Percentiles rank a stretch among this genome's conserved stretches.
phyloP scores from a whole-genome alignment of 1,139 yeast genomes.

The Blastobotrys proliferans region DNA sequence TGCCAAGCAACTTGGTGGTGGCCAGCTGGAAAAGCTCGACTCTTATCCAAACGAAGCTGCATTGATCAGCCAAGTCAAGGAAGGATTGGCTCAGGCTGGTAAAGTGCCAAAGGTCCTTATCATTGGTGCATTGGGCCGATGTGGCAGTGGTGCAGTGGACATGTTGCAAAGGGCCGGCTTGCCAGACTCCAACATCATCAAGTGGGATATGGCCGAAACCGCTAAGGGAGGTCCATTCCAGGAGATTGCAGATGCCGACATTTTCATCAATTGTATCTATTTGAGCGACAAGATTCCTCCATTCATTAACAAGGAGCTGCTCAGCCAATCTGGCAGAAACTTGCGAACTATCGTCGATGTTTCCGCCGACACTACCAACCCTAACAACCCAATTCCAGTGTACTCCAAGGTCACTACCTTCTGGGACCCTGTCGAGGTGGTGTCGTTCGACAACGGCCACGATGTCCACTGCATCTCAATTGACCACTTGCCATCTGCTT shows the following conservation, averaged over 20 bases:
- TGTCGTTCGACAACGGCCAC: conserved; percentile 71
- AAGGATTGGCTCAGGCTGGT: conserved; percentile 50
- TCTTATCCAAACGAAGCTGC: conserved; percentile 80
- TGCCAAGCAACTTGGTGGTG: conserved; percentile 83
- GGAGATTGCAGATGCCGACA: conserved; percentile 82
- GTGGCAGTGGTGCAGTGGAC: conserved; percentile 97
- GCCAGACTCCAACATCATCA: conserved; percentile 74
- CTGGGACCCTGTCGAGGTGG: conserved; percentile 82
- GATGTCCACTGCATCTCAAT: conserved; percentile 83
- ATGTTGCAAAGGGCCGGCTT: conserved; percentile 78
- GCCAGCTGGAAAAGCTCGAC: conserved; percentile 58
- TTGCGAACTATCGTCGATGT: conserved; percentile 93
- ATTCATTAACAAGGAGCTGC: conserved; percentile 64
- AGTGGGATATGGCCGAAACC: conserved; percentile 98
- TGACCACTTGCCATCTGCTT: conserved; percentile 90
- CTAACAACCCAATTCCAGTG: conserved; percentile 95
- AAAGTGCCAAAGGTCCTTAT: conserved; percentile 74
- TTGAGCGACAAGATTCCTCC: conserved; percentile 92
- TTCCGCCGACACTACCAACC: conserved; percentile 97
- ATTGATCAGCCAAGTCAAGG: conserved; percentile 59
- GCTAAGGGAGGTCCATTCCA: conserved; percentile 95
- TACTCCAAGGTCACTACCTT: conserved; percentile 87
- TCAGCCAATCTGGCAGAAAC: conserved; percentile 63
- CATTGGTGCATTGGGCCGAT: conserved; percentile 97
- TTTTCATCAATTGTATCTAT: conserved; percentile 93